Evolutionary conservation across 1,284 basidiomycete genomes (phyloP), one percentile per base, ranked within the genome.

Genomic region (Cryptococcus sp.): DNA sequence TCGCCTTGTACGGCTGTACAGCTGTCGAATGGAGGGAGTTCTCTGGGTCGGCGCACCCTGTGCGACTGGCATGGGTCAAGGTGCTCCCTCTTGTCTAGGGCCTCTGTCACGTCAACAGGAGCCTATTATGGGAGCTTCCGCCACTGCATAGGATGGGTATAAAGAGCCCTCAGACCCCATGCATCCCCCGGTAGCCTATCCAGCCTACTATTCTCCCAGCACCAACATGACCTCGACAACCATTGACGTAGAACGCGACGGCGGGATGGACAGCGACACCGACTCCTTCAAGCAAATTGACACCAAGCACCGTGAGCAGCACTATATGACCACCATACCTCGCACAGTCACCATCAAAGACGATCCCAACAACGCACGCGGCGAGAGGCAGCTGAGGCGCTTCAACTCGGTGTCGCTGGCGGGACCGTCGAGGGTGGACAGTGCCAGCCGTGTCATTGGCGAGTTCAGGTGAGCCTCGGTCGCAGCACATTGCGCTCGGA

Each of bases 391-490:
- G 12, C 57, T 72, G 23, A 55, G 64, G 33, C 57, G 70, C 23
- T 59, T 64, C 45, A 62, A 54, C 43, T 71, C 68, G 21, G 50
- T 66, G 33, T 61, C 63, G 4, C 33, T 62, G 12, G 52, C 59
- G 12, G 61, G 61, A 15, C 66, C 63, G 5, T 43, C 53, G 11
- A 56, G 59, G 24, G 66, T 59, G 5, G 63, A 72, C 46, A 55
- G 59, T 3, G 56, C 64, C 3, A 60, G 59, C 28, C 61, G 71
- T 2, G 62, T 74, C 11, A 62, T 74, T 9, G 70, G 69, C 13
- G 72, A 74, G 53, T 72, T 71, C 62, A 62, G 70, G 72, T 70
- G 35, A 56, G 69, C 62, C 46, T 4, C 15, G 11, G 4, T 40
- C 50, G 7, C 43, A 12, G 9, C 28, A 1, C 13, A 16, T 21